A percentile compares a stretch with the other conserved stretches of the same genome.
These are phyloP conservation scores for Apostasia ramifera DNA, from an alignment of 106 monocot species.

Conservation along the genomic window DNA sequence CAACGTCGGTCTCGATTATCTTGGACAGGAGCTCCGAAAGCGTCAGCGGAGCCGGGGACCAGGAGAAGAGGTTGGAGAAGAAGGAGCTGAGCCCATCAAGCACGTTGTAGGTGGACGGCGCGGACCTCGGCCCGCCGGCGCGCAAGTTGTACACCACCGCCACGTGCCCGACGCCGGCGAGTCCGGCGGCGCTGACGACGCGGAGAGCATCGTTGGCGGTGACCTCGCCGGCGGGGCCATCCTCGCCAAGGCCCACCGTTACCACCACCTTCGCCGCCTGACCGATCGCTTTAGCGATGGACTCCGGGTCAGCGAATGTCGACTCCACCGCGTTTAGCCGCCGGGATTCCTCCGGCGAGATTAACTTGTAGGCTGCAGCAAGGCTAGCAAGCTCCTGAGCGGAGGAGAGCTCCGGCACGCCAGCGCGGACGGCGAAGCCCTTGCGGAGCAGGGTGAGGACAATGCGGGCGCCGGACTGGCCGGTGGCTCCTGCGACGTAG, in stretches of 20 bases:
- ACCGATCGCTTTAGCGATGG: conserved; percentile 72
- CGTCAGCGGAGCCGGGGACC: conserved; percentile 40
- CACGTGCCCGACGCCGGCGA: conserved; percentile 62
- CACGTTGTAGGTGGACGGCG: conserved; percentile 55
- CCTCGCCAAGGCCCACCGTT: conserved; percentile 58
- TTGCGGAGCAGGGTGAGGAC: conserved; percentile 49
- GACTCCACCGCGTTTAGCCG: conserved; percentile 79
- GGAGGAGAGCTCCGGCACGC: conserved; percentile 72
- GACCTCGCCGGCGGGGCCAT: conserved; percentile 41
- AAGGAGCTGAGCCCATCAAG: conserved; percentile 76
- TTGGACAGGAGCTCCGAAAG: conserved; percentile 50
- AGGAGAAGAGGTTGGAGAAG: conserved; percentile 54
- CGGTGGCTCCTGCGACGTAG: conserved; percentile 84
- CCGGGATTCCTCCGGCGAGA: conserved; percentile 60
- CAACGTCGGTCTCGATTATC: conserved; percentile 64
- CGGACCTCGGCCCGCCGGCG: neutral
- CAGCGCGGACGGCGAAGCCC: conserved; percentile 83
- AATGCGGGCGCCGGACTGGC: conserved; percentile 68
- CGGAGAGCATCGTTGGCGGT: conserved; percentile 72
- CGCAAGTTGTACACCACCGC: conserved; percentile 55
- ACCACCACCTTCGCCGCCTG: conserved; percentile 70
- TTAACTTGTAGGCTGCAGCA: conserved; percentile 73
- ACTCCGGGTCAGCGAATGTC: conserved; percentile 38
- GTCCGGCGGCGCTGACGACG: conserved; percentile 66
- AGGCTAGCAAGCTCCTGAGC: conserved; percentile 90